Percentiles rank a stretch among this genome's conserved stretches.
phyloP scores from a whole-genome alignment of 768 basidiomycete species.

The Neoboletus magnificus region DNA sequence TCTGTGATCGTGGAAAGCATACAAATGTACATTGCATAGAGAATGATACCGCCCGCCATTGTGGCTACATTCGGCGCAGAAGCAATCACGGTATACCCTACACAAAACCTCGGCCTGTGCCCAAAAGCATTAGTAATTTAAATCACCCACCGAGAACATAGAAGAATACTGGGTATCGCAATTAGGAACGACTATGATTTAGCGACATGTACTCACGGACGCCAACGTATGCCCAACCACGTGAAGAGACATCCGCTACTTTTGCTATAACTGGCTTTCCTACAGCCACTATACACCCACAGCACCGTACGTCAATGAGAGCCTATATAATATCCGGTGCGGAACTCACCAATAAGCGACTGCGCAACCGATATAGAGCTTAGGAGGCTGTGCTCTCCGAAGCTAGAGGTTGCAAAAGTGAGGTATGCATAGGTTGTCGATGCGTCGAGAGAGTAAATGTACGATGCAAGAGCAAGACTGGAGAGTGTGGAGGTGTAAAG shows the following conservation, averaged over 20 bases:
- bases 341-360: conserved; percentile 47
- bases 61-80: conserved; percentile 43
- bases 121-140: background rate
- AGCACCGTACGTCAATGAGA: conserved; percentile 10
- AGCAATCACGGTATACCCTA: conserved; percentile 53
- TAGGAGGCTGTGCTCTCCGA: conserved; percentile 52
- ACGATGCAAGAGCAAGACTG: conserved; percentile 63
- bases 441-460: conserved; percentile 73
- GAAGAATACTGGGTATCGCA: conserved; percentile 41
- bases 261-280: conserved; percentile 73
- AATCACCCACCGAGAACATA: conserved; percentile 53
- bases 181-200: background rate
- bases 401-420: conserved; percentile 51
- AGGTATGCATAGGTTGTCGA: conserved; percentile 69
- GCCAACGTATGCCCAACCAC: conserved; percentile 57
- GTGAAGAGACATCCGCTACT: conserved; percentile 65
- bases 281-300: conserved; percentile 36
- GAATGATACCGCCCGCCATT: conserved; percentile 52
- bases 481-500: background rate
- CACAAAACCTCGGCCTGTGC: background rate
- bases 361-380: conserved; percentile 54
- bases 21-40: conserved; percentile 50
- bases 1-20: background rate
- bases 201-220: conserved; percentile 45
- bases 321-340: background rate